Evolutionary conservation across 163 green algal genomes (phyloP).

Genomic region (Chloroidium sp.): DNA sequence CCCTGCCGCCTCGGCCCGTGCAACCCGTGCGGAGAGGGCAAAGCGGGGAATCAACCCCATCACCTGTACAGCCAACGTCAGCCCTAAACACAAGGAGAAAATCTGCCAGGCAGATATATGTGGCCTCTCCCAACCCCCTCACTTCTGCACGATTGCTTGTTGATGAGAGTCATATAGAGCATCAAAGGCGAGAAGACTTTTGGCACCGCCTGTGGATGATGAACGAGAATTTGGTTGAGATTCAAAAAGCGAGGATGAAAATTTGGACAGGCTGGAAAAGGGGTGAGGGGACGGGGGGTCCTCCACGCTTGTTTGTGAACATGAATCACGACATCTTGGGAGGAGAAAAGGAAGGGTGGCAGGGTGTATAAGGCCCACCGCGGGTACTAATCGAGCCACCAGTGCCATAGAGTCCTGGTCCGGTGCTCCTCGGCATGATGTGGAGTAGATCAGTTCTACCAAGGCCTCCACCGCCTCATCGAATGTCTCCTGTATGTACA

Average conservation of each 20-base stretch:
- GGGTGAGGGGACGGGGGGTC: too few species aligned
- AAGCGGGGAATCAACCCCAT: constrained; percentile 51
- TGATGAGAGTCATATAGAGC: too few species aligned
- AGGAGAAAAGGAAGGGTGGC: too few species aligned
- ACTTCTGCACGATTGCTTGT: too few species aligned
- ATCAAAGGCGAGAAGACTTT: too few species aligned
- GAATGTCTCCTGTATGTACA: constrained; percentile 41
- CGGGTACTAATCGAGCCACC: constrained; percentile 43
- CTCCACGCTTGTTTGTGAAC: too few species aligned
- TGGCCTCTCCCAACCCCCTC: too few species aligned
- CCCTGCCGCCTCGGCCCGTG: constrained; percentile 6
- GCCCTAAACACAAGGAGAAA: not conserved
- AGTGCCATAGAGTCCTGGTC: constrained; percentile 56
- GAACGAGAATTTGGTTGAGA: too few species aligned
- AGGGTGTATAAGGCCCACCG: constrained; percentile 5
- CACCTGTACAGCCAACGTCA: constrained; percentile 18
- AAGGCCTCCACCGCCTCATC: constrained; percentile 68
- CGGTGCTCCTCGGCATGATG: constrained; percentile 15
- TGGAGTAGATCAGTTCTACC: constrained; percentile 76
- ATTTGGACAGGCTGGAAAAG: too few species aligned
- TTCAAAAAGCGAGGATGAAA: too few species aligned
- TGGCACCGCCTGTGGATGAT: too few species aligned
- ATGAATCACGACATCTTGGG: too few species aligned
- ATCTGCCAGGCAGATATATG: not conserved
- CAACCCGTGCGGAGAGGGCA: constrained; percentile 31